Base-by-base conservation (phyloP, 192 early-diverging fungal genomes). In the Coemansia sp. region DNA sequence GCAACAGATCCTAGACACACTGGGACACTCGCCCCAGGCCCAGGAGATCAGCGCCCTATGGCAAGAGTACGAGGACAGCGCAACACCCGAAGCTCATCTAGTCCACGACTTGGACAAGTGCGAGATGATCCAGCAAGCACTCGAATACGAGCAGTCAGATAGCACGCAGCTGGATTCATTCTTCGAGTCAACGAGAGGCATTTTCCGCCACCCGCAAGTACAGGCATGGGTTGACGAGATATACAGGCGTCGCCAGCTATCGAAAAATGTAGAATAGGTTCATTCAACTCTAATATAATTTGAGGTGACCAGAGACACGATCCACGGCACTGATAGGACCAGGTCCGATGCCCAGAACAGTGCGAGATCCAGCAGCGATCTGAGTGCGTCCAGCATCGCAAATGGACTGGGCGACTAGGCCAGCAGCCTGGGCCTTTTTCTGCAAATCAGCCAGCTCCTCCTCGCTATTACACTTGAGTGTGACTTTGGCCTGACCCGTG, bases 81-180 rank as follows among this genome's bases (percentile, higher is more conserved):
- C 57, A 18, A 93, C 93, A 3, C 66, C 70, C 1, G 95, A 97
- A 64, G 93, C 95, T 0, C 69, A 86, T 12, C 66, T 95, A 28
- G 92, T 94, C 38, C 93, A 95, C 47, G 93, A 97, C 70, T 73
- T 97, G 68, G 95, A 97, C 77, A 97, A 97, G 74, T 97, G 94
- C 87, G 95, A 97, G 76, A 94, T 97, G 93, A 92, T 94, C 63
- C 83, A 93, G 47, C 93, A 95, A 76, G 94, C 93, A 3, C 66
- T 91, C 31, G 94, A 96, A 70, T 97, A 97, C 68, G 95, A 97
- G 48, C 71, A 83, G 84, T 92, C 82, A 12, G 87, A 90, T 41
- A 64, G 76, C 6, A 86, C 85, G 39, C 59, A 69, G 20, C 72
- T 97, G 20, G 87, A 93, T 59, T 78, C 76, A 23, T 97, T 97